Evolutionary conservation across 805 yeast species (phyloP).

Genomic region (Saccharomyces jurei): DNA sequence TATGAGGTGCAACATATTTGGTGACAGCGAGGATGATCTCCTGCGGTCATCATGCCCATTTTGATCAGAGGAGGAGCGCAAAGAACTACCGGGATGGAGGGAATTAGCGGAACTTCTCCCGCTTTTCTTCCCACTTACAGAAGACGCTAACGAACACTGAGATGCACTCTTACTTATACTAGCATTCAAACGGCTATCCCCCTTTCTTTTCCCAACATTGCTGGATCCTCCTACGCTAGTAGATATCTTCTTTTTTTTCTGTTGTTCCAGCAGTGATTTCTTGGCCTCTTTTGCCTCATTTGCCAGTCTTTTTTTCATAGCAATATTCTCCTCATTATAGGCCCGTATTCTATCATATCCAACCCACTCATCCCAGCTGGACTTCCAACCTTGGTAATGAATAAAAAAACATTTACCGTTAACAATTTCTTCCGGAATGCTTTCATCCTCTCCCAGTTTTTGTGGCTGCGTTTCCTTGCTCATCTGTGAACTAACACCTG

Average conservation of each 20-base stretch:
- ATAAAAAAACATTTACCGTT: constrained; percentile 48
- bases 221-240: not conserved
- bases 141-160: not conserved
- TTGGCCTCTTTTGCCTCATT: constrained; percentile 34
- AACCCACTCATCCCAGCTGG: constrained; percentile 97
- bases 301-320: constrained; percentile 53
- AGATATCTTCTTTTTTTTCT: constrained; percentile 28
- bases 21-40: not conserved
- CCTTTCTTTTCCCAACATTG: not conserved
- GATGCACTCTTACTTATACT: not conserved
- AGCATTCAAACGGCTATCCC: not conserved
- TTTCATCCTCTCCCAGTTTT: constrained; percentile 15
- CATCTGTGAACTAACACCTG: constrained; percentile 6
- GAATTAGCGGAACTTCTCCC: not conserved
- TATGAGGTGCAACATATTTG: not conserved
- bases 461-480: constrained; percentile 22
- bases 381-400: constrained; percentile 94
- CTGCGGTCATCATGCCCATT: not conserved
- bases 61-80: not conserved
- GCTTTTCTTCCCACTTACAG: constrained; percentile 1
- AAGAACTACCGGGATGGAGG: not conserved
- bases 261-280: constrained; percentile 16
- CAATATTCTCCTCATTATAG: constrained; percentile 58
- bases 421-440: constrained; percentile 32
- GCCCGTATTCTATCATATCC: constrained; percentile 57